Conservation (phyloP, 257 asterid species). For the Gentiana macrophylla region DNA sequence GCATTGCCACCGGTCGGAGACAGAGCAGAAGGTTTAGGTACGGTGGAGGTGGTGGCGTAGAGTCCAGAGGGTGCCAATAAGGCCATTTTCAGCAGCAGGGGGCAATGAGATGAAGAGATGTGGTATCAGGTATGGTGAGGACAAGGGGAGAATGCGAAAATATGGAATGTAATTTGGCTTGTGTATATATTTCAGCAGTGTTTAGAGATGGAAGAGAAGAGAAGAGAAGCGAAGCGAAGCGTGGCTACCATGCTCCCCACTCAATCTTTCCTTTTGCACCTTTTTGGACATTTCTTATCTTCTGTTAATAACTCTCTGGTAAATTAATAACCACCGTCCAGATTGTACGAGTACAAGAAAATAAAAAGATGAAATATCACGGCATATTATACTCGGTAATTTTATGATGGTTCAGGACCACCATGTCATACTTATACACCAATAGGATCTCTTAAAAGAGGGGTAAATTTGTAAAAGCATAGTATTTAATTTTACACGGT, state of each 20-base stretch:
- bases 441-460: too few species aligned
- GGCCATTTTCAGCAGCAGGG: conserved; percentile 38
- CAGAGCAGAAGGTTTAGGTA: conserved; percentile 20
- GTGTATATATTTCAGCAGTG: conserved; percentile 12
- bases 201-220: conserved; percentile 16
- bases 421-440: too few species aligned
- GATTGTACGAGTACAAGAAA: too few species aligned
- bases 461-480: too few species aligned
- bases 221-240: conserved; percentile 29
- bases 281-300: conserved; percentile 22
- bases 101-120: conserved; percentile 15
- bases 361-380: too few species aligned
- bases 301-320: neutral
- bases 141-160: conserved; percentile 18
- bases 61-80: conserved; percentile 24
- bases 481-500: too few species aligned
- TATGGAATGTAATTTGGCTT: conserved; percentile 1
- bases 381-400: too few species aligned
- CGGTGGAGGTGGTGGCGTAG: conserved; percentile 24
- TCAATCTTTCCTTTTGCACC: conserved; percentile 11
- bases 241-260: conserved; percentile 66
- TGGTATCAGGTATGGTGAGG: conserved; percentile 6
- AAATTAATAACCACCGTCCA: too few species aligned
- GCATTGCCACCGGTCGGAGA: conserved; percentile 29
- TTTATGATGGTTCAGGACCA: too few species aligned